Evolutionary conservation across 2,329 filamentous ascomycete species (phyloP), one percentile per base, ranked within the genome.

Genomic region (Ceratocystis papillata): DNA sequence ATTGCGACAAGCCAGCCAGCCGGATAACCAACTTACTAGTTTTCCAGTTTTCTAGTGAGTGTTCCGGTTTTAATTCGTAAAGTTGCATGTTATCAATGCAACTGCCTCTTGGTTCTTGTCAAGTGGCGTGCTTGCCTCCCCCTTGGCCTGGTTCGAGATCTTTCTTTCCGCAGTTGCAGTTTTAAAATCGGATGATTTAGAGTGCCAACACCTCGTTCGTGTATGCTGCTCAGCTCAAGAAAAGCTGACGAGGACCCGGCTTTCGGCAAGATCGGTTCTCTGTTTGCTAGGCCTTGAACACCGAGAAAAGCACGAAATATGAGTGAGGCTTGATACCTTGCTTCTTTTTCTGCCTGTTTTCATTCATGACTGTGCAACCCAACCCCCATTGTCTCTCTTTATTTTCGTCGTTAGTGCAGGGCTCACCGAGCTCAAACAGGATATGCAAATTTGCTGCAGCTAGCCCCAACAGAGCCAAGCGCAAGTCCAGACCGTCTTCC

Each of bases 221-320:
- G 20, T 10, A 53, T 28, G 8, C 17, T 28, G 20, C 20, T 10
- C 22, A 28, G 48, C 8, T 15, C 48, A 10, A 15, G 37, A 41
- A 41, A 41, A 41, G 37, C 10, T 41, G 37, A 41, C 37, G 37
- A 41, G 10, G 41, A 30, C 64, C 65, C 62, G 65, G 46, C 50
- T 67, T 64, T 67, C 65, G 65, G 65, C 17, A 59, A 59, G 55
- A 37, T 59, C 22, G n/a, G 44, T 48, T 46, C 41, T 44, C 28
- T 45, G 33, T 22, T 60, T 25, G 48, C n/a, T 10, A 10, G 12
- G 10, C 22, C 28, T 17, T 61, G 28, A 44, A 67, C 62, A 55
- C 65, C 65, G 65, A 67, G 65, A 67, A 60, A 67, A 64, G 20
- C 12, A 67, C 65, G 65, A 67, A 44, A 20, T 6, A 37, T 7